These are phyloP conservation scores for Grigorovia transvaalensis DNA, from an alignment of 805 yeast species.

Conservation along the genomic window DNA sequence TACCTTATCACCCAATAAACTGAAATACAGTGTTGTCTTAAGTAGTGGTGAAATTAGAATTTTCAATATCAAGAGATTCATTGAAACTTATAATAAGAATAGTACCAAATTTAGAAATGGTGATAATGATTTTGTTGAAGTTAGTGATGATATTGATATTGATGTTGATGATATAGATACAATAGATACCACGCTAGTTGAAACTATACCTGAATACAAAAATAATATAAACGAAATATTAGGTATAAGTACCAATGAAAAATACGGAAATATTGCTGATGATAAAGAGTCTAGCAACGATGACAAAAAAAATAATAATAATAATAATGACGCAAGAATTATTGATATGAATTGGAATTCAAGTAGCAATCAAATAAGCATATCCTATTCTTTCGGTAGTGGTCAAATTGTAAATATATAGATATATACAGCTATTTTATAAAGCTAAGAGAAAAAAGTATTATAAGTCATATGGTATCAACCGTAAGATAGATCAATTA, in stretches of 20 bases:
- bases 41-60: slow-evolving; percentile 49
- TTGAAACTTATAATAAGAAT: background rate
- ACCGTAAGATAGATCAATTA: too few species aligned
- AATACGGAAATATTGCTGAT: background rate
- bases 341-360: background rate
- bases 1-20: slow-evolving; percentile 39
- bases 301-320: background rate
- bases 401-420: slow-evolving; percentile 19
- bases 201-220: background rate
- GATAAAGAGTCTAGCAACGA: background rate
- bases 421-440: background rate
- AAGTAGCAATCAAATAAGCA: background rate
- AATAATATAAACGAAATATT: background rate
- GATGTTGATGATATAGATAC: background rate
- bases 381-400: slow-evolving; percentile 14
- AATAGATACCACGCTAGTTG: background rate
- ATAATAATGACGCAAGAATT: background rate
- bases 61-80: slow-evolving; percentile 33
- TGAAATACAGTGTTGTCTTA: slow-evolving; percentile 53
- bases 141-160: background rate
- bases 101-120: background rate
- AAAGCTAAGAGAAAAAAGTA: background rate
- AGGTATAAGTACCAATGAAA: background rate
- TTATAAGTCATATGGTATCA: background rate
- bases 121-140: background rate